phyloP scores from a whole-genome alignment of 2,329 filamentous ascomycete genomes.

The Coleophoma cylindrospora region DNA sequence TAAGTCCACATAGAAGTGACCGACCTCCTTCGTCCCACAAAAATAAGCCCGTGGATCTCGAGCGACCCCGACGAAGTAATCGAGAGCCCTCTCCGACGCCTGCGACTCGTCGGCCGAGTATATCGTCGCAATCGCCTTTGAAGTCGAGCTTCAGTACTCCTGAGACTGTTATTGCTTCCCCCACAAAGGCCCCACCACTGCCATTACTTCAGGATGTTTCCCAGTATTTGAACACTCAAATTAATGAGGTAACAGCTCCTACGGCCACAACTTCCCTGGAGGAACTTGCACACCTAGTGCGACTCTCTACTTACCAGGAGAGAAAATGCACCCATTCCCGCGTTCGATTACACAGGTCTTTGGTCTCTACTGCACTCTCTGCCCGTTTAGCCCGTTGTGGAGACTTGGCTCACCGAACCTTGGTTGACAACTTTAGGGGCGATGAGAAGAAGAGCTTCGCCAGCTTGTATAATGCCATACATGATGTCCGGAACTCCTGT shows the following conservation, averaged over 20 bases:
- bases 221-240: conserved; percentile 57
- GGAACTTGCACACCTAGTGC: conserved; percentile 73
- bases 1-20: conserved; percentile 39
- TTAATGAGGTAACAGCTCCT: conserved; percentile 45
- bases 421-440: conserved; percentile 72
- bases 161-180: conserved; percentile 12
- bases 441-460: conserved; percentile 78
- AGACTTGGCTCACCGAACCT: conserved; percentile 67
- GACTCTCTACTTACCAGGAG: conserved; percentile 75
- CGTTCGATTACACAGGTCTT: conserved; percentile 66
- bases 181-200: conserved; percentile 20
- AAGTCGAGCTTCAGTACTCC: conserved; percentile 8
- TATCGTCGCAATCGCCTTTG: conserved; percentile 16
- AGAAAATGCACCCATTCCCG: conserved; percentile 71
- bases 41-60: conserved; percentile 36
- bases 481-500: conserved; percentile 74
- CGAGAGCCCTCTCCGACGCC: conserved; percentile 19
- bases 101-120: conserved; percentile 25
- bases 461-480: conserved; percentile 69
- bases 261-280: conserved; percentile 65
- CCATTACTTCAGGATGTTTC: conserved; percentile 62
- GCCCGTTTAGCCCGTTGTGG: conserved; percentile 70
- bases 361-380: conserved; percentile 71
- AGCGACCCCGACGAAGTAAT: conserved; percentile 32
- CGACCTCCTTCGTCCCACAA: conserved; percentile 41